A percentile compares a stretch with the other conserved stretches of the same genome.
phyloP scores from a whole-genome alignment of 352 stramenopile genomes.

The Phytophthora cryptogea region DNA sequence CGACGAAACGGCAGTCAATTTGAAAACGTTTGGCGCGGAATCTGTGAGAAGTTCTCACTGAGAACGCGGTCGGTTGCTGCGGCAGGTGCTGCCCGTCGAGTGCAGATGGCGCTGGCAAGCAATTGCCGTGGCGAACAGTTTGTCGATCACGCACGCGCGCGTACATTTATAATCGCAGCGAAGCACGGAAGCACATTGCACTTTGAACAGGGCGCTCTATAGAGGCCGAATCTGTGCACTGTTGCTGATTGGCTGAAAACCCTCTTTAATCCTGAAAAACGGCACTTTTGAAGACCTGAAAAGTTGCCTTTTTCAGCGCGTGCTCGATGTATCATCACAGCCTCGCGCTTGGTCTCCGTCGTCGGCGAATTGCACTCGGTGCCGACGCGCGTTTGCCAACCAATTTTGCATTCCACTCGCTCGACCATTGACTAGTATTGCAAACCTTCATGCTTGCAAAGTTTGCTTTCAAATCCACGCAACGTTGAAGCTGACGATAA shows the following conservation, averaged over 20 bases:
- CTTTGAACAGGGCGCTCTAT: too few relatives aligned
- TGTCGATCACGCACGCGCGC: neutral
- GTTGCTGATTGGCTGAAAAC: too few relatives aligned
- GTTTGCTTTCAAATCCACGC: neutral
- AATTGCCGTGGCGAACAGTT: neutral
- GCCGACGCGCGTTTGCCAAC: neutral
- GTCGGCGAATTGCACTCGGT: constrained; percentile 1
- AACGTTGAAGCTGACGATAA: constrained; percentile 28
- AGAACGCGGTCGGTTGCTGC: neutral
- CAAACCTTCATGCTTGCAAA: neutral
- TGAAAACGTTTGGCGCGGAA: neutral
- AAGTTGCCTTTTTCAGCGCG: constrained; percentile 6
- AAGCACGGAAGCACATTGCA: too few relatives aligned
- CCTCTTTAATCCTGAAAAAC: too few relatives aligned
- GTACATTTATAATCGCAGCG: neutral
- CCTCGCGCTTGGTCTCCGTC: neutral
- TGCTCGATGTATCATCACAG: constrained; percentile 8
- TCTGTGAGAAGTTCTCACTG: neutral
- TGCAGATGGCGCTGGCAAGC: neutral
- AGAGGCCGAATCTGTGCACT: too few relatives aligned
- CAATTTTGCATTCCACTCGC: neutral
- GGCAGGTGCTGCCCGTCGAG: constrained; percentile 3
- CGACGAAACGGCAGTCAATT: constrained; percentile 10
- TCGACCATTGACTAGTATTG: neutral
- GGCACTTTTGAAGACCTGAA: neutral